Conservation (phyloP, 75 land plant genomes). For the Pseudotsuga menziesii region DNA sequence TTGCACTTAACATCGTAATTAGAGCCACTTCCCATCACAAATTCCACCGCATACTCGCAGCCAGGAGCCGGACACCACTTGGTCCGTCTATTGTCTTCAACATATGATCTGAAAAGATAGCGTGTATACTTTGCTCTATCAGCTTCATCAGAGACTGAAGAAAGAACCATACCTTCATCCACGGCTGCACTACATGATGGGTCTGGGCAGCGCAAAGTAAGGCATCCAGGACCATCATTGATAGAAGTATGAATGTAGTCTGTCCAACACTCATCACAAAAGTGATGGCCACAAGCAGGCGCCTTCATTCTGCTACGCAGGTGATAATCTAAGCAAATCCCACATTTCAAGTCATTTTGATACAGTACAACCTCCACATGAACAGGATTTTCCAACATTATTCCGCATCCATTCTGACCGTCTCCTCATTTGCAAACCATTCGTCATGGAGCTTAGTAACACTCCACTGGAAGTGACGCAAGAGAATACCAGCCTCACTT, state of each 20-base stretch:
- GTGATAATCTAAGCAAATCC: constrained; percentile 67
- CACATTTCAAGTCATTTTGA: constrained; percentile 55
- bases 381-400: constrained; percentile 36
- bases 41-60: constrained; percentile 87
- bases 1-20: constrained; percentile 76
- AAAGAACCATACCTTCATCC: constrained; percentile 75
- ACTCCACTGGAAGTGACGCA: constrained; percentile 72
- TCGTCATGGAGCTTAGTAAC: constrained; percentile 75
- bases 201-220: constrained; percentile 84
- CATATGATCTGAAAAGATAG: constrained; percentile 80
- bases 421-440: constrained; percentile 87
- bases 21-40: constrained; percentile 53
- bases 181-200: constrained; percentile 91
- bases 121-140: constrained; percentile 75
- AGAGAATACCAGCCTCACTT: constrained; percentile 46
- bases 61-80: constrained; percentile 99
- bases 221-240: constrained; percentile 94
- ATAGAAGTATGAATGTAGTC: constrained; percentile 86
- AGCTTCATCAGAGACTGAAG: constrained; percentile 56
- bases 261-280: constrained; percentile 74
- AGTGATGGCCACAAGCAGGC: constrained; percentile 66
- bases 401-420: constrained; percentile 59
- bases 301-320: constrained; percentile 38
- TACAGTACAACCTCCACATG: constrained; percentile 15
- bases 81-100: constrained; percentile 83